Evolutionary conservation across 805 yeast species (phyloP).

Genomic region (Nakazawaea molendinolei): DNA sequence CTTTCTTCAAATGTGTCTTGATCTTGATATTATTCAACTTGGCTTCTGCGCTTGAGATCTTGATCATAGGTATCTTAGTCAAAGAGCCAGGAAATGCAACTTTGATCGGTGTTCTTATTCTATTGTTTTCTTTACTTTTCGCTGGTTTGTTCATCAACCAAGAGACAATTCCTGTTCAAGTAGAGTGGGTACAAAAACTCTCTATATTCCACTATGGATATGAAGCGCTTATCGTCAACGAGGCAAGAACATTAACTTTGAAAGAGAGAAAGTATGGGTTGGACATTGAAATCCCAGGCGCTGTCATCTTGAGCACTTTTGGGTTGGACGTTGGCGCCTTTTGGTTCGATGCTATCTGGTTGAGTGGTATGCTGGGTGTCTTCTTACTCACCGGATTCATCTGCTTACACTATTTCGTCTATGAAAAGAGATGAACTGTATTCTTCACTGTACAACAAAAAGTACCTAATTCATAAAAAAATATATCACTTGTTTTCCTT

Average conservation of each 20-base stretch:
- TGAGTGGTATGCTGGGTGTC: conserved; percentile 47
- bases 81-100: conserved; percentile 92
- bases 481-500: too few relatives aligned
- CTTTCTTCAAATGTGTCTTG: conserved; percentile 60
- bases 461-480: too few relatives aligned
- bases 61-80: conserved; percentile 81
- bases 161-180: conserved; percentile 39
- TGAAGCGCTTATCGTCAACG: conserved; percentile 88
- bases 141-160: conserved; percentile 93
- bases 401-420: conserved; percentile 64
- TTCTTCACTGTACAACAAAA: too few relatives aligned
- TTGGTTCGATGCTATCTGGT: conserved; percentile 54
- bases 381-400: conserved; percentile 69
- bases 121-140: conserved; percentile 80
- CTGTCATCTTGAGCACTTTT: conserved; percentile 90
- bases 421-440: conserved; percentile 54
- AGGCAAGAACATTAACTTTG: conserved; percentile 78
- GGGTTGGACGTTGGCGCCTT: conserved; percentile 85
- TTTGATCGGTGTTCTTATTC: conserved; percentile 74
- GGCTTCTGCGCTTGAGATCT: conserved; percentile 76
- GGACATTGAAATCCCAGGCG: conserved; percentile 95
- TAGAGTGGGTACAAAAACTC: conserved; percentile 72
- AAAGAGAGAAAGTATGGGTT: conserved; percentile 88
- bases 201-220: conserved; percentile 95
- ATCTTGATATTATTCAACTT: conserved; percentile 79